Base-by-base conservation (phyloP, 257 asterid species). In the Nicotiana obtusifolia region DNA sequence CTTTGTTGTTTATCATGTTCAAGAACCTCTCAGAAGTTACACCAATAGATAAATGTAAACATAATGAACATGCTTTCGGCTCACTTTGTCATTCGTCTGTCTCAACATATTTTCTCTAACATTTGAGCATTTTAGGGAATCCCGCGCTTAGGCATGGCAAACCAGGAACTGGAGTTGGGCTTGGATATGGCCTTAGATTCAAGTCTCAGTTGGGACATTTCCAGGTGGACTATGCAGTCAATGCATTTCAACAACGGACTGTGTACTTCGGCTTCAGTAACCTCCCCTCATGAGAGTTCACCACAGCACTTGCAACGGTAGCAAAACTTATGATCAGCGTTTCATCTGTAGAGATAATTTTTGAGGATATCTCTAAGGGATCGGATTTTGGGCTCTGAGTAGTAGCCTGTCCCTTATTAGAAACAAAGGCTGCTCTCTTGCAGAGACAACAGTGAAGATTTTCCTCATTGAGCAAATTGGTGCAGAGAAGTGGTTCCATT, bases 141-240 rank as follows among this genome's bases (percentile, higher is more conserved):
- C 99, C 99, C 68, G 90, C 91, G 83, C 91, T 93, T 5, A 91
- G 98, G 84, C 97, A 88, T 78, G 99, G 99, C 60, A 95, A 93
- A 85, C 99, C 98, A 53, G 99, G 99, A 69, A 84, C 66, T 2
- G 99, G 99, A 60, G 41, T 90, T 41, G 97, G 99, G 49, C 60
- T 91, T 20, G 99, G 99, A 85, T 93, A 88, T 59, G 98, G 98
- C 61, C 89, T 95, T 56, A 93, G 99, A 33, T 90, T 93, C 64
- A 95, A 93, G 86, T 91, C 98, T 41, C 94, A 80, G 11, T 33
- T 93, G 53, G 99, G 98, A 30, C 97, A 95, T 86, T 71, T 93
- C 76, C 98, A 95, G 84, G 90, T 91, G 67, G 98, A 95, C 86
- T 89, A 84, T 57, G 97, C 97, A 80, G 86, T 92, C 84, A 95